phyloP scores from a whole-genome alignment of 225 moss, liverwort and hornwort species.

The Asterella californica region DNA sequence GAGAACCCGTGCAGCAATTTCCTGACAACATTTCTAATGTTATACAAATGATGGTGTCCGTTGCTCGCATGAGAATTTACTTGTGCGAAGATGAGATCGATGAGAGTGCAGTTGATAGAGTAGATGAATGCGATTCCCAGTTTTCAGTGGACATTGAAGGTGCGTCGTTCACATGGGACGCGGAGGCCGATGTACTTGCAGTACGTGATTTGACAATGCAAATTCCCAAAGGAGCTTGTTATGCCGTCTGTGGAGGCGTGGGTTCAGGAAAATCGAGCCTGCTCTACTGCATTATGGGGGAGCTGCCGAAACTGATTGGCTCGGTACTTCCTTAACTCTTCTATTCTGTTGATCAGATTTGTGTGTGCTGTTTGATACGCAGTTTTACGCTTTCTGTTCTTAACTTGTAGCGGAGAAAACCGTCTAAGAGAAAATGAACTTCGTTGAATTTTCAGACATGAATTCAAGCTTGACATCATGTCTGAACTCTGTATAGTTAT shows the following conservation, averaged over 20 bases:
- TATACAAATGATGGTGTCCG: constrained; percentile 40
- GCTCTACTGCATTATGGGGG: constrained; percentile 44
- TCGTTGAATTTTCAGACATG: no score
- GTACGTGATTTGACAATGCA: constrained; percentile 33
- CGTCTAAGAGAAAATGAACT: no score
- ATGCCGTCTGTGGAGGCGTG: constrained; percentile 52
- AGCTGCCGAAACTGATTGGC: constrained; percentile 40
- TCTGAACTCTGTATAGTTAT: no score
- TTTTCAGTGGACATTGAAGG: constrained; percentile 32
- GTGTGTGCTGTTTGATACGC: no score
- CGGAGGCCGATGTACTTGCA: constrained; percentile 18
- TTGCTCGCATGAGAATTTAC: constrained; percentile 35
- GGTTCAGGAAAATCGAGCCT: constrained; percentile 51
- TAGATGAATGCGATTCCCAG: constrained; percentile 2
- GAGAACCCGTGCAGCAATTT: constrained; percentile 44
- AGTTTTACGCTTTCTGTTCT: no score
- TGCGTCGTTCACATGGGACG: constrained; percentile 44
- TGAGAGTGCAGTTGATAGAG: constrained; percentile 30
- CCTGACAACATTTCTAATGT: constrained; percentile 42
- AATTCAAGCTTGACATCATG: no score
- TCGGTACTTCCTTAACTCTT: no score
- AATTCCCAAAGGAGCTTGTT: constrained; percentile 30
- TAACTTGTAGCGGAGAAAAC: no score
- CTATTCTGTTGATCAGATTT: background rate
- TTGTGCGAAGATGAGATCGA: constrained; percentile 44